Conservation (phyloP, 352 stramenopile genomes). For the Peronospora farinosa region DNA sequence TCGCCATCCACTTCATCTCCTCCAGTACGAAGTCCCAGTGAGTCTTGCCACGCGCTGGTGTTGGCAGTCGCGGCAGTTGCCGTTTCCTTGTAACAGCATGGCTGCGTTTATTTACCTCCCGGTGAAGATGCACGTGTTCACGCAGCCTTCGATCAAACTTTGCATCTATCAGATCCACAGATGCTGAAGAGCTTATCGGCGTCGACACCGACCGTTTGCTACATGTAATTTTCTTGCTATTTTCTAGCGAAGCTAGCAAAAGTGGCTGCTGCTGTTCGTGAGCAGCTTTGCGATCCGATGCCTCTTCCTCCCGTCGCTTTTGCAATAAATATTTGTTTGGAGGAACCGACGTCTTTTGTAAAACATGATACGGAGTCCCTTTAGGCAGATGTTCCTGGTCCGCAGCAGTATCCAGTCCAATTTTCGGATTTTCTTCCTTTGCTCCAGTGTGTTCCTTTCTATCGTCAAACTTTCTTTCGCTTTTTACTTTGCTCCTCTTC, state of each 20-base stretch:
- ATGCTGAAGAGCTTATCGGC: conserved; percentile 9
- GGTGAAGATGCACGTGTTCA: conserved; percentile 40
- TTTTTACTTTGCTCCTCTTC: conserved; percentile 15
- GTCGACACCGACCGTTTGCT: conserved; percentile 7
- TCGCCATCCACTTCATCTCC: conserved; percentile 96
- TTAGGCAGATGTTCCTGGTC: conserved; percentile 5
- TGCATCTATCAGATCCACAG: conserved; percentile 24
- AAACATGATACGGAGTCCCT: conserved; percentile 24
- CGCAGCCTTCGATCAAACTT: conserved; percentile 51
- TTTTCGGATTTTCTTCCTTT: background rate
- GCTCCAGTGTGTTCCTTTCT: background rate
- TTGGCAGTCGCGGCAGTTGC: conserved; percentile 56
- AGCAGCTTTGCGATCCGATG: conserved; percentile 15
- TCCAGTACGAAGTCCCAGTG: conserved; percentile 93
- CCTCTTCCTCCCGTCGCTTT: conserved; percentile 30
- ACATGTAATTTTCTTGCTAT: conserved; percentile 10
- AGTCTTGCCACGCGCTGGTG: conserved; percentile 45
- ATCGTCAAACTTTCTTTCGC: background rate
- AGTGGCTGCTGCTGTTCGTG: conserved; percentile 18
- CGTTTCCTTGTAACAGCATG: conserved; percentile 52
- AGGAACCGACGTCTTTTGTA: conserved; percentile 37
- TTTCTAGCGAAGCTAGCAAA: conserved; percentile 6
- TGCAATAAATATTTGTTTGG: conserved; percentile 48
- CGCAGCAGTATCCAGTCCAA: background rate
- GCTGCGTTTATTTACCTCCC: conserved; percentile 35